A percentile compares a stretch with the other conserved stretches of the same genome.
Conservation (phyloP, 768 basidiomycete species). For the Psilocybe azurescens region DNA sequence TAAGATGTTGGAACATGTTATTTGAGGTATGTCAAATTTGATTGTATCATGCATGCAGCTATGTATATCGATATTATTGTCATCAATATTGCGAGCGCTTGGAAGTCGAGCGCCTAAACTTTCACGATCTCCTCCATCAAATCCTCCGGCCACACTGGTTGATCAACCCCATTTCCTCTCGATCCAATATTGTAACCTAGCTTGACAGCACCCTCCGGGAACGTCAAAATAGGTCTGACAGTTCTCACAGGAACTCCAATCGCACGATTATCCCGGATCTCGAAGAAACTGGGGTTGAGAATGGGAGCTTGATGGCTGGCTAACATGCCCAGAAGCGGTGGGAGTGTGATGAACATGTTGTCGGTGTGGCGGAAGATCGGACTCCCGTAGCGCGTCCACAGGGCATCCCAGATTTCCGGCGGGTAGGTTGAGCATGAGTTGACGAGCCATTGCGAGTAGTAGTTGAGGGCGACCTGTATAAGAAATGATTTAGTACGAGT, state of each 20-base stretch:
- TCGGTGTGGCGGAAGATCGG: conserved; percentile 23
- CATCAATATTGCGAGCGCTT: too few relatives aligned
- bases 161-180: conserved; percentile 27
- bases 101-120: neutral
- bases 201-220: conserved; percentile 19
- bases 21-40: too few relatives aligned
- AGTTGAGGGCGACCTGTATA: conserved; percentile 27
- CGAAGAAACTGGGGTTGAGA: conserved; percentile 25
- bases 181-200: conserved; percentile 27
- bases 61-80: too few relatives aligned
- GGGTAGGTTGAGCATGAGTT: conserved; percentile 25
- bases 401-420: conserved; percentile 23
- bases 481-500: neutral
- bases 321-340: conserved; percentile 16
- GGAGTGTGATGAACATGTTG: conserved; percentile 25
- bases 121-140: conserved; percentile 23
- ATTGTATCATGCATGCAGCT: too few relatives aligned
- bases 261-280: conserved; percentile 23
- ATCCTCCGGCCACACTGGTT: conserved; percentile 27
- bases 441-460: conserved; percentile 32
- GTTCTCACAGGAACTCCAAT: conserved; percentile 20
- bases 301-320: conserved; percentile 13
- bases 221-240: conserved; percentile 26
- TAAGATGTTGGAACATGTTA: too few relatives aligned
- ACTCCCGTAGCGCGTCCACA: conserved; percentile 22